Evolutionary conservation across 2,329 filamentous ascomycete genomes (phyloP), one percentile per base, ranked within the genome.

Genomic region (Fusarium keratoplasticum): DNA sequence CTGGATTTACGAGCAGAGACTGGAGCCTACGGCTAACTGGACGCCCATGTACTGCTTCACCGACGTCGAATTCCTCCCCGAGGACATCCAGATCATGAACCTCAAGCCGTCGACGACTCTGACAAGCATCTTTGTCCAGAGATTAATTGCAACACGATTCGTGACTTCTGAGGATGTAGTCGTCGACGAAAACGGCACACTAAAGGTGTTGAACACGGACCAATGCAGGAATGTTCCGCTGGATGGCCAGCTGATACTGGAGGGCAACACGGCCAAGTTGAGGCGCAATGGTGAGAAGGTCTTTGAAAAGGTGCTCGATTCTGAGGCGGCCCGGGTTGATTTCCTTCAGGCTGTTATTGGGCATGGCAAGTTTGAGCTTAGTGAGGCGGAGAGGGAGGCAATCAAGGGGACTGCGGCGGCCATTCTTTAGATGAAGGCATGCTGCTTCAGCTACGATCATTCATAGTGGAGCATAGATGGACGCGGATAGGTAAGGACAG

Each of bases 1-100:
- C 35, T 86, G 84, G 84, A 79, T 86, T 13, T 86, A 83, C 70
- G 82, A 81, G 58, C 59, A 63, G 38, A 59, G 54, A 8, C 36
- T 50, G 16, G 76, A 65, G 35, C 61, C 47, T 31, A 54, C 81
- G 10, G 78, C 77, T 9, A 80, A 81, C 0, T 91, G 87, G 84
- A 76, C 79, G 14, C 83, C 85, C 11, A 83, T 82, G 47, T 90
- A 90, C 77, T 86, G 84, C 68, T 90, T 90, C 74, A 84, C 83
- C 6, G 86, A 89, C 64, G 82, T 79, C 9, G 87, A 88, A 76
- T 86, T 86, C 72, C 80, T 87, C 58, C 80, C 82, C 5, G 80
- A 79, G 54, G 87, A 89, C 76, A 88, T 85, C 62, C 81, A 83
- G 66, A 80, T 87, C 69, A 86, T 87, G 81, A 88, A 86, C 74